Base-by-base conservation (phyloP, 2,329 filamentous ascomycete species). In the Fusarium sp. region DNA sequence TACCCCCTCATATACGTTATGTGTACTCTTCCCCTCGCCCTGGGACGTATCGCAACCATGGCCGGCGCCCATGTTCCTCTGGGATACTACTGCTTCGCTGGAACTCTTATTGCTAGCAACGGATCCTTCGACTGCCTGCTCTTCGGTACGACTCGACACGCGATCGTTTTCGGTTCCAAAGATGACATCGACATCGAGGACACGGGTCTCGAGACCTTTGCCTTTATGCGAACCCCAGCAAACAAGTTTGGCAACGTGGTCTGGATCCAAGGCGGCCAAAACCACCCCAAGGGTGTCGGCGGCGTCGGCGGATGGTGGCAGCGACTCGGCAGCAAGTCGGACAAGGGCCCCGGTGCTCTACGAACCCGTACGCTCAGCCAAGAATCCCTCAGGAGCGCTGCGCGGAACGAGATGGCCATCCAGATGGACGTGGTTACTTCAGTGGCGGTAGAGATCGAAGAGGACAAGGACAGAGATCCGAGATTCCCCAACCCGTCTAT, bases 1-100 rank as follows among this genome's bases (percentile, higher is more conserved):
- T 93, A 93, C 70, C 91, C 91, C 0, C 72, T 91, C 67, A 89
- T 92, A 66, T 92, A 92, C 77, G 84, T 91, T 30, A 72, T 90
- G 27, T 91, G 90, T 76, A 92, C 90, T 0, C 83, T 90, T 0
- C 91, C 91, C 0, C 82, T 93, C 2, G 90, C 90, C 8, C 84
- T 88, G 0, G 88, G 89, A 27, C 87, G 90, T 62, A 89, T 92
- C 75, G 85, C 86, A 46, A 85, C 85, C 48, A 90, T 92, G 86
- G 84, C 86, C 0, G 86, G 87, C 2, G 78, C 81, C 16, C 60
- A 81, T 0, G 82, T 89, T 6, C 83, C 86, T 0, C 78, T 88
- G 1, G 78, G 76, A 0, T 90, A 88, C 76, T 90, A 88, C 76
- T 86, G 85, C 77, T 82, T 89, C 27, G 87, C 88, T 0, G 89